A percentile compares a stretch with the other conserved stretches of the same genome.
phyloP scores from a whole-genome alignment of 768 basidiomycete genomes.

The Exsudoporus frostii region DNA sequence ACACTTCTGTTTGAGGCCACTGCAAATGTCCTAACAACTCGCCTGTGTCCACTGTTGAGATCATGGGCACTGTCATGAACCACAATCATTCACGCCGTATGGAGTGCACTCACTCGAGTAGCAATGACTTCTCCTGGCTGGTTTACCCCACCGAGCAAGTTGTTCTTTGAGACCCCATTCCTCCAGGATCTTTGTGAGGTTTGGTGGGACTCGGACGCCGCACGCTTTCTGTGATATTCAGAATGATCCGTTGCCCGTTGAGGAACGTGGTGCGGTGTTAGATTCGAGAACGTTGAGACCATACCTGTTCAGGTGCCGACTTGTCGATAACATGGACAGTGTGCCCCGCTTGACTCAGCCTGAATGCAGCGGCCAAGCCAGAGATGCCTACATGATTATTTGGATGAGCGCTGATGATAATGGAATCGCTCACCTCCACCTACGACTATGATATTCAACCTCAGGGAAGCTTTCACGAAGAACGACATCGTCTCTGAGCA shows the following conservation, averaged over 20 bases:
- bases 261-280: background rate
- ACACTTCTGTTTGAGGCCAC: constrained; percentile 41
- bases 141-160: constrained; percentile 33
- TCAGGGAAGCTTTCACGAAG: constrained; percentile 11
- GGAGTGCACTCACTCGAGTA: constrained; percentile 12
- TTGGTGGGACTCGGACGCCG: constrained; percentile 49
- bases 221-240: constrained; percentile 29
- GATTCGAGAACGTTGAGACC: background rate
- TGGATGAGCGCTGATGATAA: background rate
- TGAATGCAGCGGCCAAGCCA: constrained; percentile 53
- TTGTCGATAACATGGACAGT: constrained; percentile 51
- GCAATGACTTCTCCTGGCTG: constrained; percentile 12
- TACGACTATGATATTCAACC: constrained; percentile 12
- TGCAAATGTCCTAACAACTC: constrained; percentile 41
- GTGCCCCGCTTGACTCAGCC: constrained; percentile 54
- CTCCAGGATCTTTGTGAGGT: constrained; percentile 51
- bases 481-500: constrained; percentile 1
- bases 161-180: constrained; percentile 50
- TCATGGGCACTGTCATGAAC: background rate
- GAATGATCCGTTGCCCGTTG: background rate
- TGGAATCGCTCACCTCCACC: constrained; percentile 17
- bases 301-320: constrained; percentile 39
- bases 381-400: constrained; percentile 32
- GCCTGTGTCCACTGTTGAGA: constrained; percentile 38
- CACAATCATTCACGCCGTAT: background rate